Evolutionary conservation across 306 rosid species (phyloP), one percentile per base, ranked within the genome.

Genomic region (Medicago arabica): DNA sequence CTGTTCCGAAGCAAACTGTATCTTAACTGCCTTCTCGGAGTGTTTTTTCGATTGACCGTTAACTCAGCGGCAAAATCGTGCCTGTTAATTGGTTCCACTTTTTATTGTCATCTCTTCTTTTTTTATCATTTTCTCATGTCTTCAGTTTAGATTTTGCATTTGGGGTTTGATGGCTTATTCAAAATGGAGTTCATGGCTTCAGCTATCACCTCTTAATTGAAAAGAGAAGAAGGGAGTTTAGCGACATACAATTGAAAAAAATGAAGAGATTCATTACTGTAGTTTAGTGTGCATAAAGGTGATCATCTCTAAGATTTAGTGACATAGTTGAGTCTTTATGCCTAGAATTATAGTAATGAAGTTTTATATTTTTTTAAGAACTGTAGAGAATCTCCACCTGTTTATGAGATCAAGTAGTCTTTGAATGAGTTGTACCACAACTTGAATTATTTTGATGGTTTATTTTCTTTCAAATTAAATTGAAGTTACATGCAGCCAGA

Each of bases 1-100:
- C 19, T n/a, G 44, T 65, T 63, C 53, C 71, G 9, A 47, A 72
- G 46, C 49, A 69, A 69, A 49, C 59, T 68, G 73, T 68, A 68
- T 47, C 40, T 46, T 47, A 68, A 68, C 58, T 23, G 72, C 41
- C 13, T 46, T 25, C 6, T 68, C 57, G 9, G 9, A 67, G 39
- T 5, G 14, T 21, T 68, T 15, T 46, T 44, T n/a, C 9, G 28
- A 14, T 23, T 46, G 57, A 67, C 72, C 14, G 57, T 39, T 38
- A 16, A 67, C 55, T 67, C 55, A 67, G 57, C 19, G 19, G 39
- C 57, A 67, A 67, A 44, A 67, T 38, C 18, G 15, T 67, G 70
- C 16, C 19, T 67, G 72, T 67, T 18, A 38, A 5, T 5, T 65
- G 13, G 39, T 49, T n/a, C 43, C 61, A 25, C 60, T 5, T 10